Base-by-base conservation (phyloP, 306 rosid genomes). In the Elaeagnus macrophylla region DNA sequence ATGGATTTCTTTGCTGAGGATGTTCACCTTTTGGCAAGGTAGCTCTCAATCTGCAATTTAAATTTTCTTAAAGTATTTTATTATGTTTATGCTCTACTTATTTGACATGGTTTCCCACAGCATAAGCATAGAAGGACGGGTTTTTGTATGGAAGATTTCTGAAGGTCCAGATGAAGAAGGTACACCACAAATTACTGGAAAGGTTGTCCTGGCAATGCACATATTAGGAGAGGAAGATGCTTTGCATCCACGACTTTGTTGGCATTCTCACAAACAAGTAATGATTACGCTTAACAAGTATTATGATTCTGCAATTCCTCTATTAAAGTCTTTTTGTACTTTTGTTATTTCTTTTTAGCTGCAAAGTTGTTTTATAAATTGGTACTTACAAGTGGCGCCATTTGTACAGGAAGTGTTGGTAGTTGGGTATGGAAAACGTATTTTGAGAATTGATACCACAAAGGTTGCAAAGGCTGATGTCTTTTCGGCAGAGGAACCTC, bases 181-280 rank as follows among this genome's bases (percentile, higher is more conserved):
- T 51, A 93, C 83, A 55, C 86, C 88, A 18, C 94, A 88, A 74
- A 88, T 93, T 55, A 75, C 96, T 35, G 96, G 94, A 48, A 80
- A 72, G 75, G 55, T 88, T 65, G 80, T 88, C 59, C 70, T 83
- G 64, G 86, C 96, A 56, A 52, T 84, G 63, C 96, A 88, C 52
- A 74, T 93, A 61, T 72, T 73, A 47, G 95, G 87, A 56, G 88
- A 72, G 72, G 99, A 78, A 61, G 84, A 73, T 68, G 84, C 81
- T 68, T 76, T 67, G 43, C 89, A 91, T 80, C 96, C 97, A 45
- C 81, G 88, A 69, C 72, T 93, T 56, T 93, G 99, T 65, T 93
- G 99, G 99, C 99, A 93, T 53, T 87, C 96, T 72, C 96, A 88
- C 81, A 93, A 87, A 77, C 99, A 87, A 74, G 99, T 85, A 80